phyloP scores from a whole-genome alignment of 352 stramenopile species.

The Aphanomyces euteiches region DNA sequence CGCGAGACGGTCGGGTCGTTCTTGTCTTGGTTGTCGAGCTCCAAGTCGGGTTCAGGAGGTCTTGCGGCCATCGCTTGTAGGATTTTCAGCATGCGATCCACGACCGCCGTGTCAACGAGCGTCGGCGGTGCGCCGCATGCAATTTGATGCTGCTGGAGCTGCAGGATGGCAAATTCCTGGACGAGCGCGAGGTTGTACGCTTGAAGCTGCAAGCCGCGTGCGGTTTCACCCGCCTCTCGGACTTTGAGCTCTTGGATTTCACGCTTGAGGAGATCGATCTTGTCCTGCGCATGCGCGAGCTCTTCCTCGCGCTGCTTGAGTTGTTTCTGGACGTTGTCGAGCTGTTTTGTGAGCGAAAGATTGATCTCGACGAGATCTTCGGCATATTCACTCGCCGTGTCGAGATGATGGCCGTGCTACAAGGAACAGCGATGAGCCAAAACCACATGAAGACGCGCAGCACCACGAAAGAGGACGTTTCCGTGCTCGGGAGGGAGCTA shows the following conservation, averaged over 20 bases:
- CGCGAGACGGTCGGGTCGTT: no score
- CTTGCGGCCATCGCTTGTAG: no score
- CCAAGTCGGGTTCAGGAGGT: neutral
- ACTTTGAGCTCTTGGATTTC: constrained; percentile 23
- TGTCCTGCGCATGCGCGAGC: neutral
- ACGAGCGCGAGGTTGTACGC: constrained; percentile 22
- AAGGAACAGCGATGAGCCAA: neutral
- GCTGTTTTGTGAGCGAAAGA: neutral
- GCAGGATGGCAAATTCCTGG: constrained; percentile 26
- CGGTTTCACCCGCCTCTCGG: constrained; percentile 25
- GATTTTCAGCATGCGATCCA: neutral
- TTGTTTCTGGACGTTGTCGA: constrained; percentile 6
- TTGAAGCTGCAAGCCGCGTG: constrained; percentile 15
- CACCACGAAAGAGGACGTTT: constrained; percentile 26
- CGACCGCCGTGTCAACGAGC: neutral
- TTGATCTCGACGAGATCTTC: neutral
- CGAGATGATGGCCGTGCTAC: neutral
- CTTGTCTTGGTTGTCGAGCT: neutral
- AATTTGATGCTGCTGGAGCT: constrained; percentile 17
- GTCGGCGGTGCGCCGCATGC: neutral
- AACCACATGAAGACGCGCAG: neutral
- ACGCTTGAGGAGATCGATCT: constrained; percentile 6
- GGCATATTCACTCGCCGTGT: constrained; percentile 27
- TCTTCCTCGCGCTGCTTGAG: neutral
- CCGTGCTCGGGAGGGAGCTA: neutral